Base-by-base conservation (phyloP, 371 early-diverging fungal species). In the Mortierella sp. region DNA sequence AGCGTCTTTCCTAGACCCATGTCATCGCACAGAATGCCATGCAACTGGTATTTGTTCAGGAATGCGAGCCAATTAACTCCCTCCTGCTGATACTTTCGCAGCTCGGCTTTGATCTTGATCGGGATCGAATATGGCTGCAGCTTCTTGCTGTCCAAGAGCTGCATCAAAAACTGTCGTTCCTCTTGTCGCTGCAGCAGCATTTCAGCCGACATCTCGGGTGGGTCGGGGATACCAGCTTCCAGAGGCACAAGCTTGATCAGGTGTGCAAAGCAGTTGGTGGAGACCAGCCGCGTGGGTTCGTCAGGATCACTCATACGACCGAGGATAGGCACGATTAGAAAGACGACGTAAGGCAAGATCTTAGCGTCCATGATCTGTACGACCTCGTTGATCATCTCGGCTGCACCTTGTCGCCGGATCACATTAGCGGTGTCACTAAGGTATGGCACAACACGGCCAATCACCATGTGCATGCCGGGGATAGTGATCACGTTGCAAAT, bases 1-100 rank as follows among this genome's bases (percentile, higher is more conserved):
- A 99, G 82, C 1, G 99, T 99, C 83, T 99, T 99, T 39, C 97
- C 99, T 61, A 93, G 85, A 24, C 99, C 99, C 99, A 99, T 99
- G 85, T 98, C 97, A 82, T 99, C 99, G 80, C 99, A 99, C 24
- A 99, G 85, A 53, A 99, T 95, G 12, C 99, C 99, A 68, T 99
- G 98, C 19, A 99, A 81, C 69, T 94, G 94, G 80, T 95, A 98
- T 64, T 94, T 90, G 80, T 95, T 95, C 59, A 99, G 85, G 81
- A 98, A 99, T n/a, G 95, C 94, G 56, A 99, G 82, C 99, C 99
- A 99, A 82, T 93, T 97, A 44, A 99, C 93, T 61, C 99, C 99
- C 64, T 97, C 98, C 79, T 95, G 95, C 79, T 99, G 99, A 81
- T 99, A 99, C 78, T 87, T 87, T 56, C 98, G 85, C 72, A 98